These are phyloP conservation scores for Bathelium albidoporum DNA, from an alignment of 495 filamentous ascomycete genomes.

Conservation along the genomic window DNA sequence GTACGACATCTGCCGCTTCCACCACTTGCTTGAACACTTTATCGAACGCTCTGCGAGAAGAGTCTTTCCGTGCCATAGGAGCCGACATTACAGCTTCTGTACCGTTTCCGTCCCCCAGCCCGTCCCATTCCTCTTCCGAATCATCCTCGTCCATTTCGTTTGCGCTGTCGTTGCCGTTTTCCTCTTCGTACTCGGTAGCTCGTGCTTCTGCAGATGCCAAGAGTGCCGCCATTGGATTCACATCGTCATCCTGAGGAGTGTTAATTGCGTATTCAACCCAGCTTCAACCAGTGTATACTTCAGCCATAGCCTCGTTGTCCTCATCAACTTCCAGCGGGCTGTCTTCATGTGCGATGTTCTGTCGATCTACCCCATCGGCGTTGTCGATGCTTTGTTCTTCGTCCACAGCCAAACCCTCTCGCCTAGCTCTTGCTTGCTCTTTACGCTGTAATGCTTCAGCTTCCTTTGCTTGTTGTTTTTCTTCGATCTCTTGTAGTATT, in stretches of 20 bases:
- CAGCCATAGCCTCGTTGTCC: conserved; percentile 33
- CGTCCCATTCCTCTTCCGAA: conserved; percentile 34
- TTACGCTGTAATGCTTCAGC: conserved; percentile 62
- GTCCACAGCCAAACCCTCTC: conserved; percentile 31
- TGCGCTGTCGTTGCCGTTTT: conserved; percentile 37
- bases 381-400: conserved; percentile 32
- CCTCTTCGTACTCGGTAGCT: conserved; percentile 65
- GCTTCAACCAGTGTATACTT: conserved; percentile 12
- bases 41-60: conserved; percentile 77
- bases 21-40: conserved; percentile 96
- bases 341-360: conserved; percentile 16
- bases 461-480: conserved; percentile 63
- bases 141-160: conserved; percentile 41
- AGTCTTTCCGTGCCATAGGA: conserved; percentile 45
- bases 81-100: conserved; percentile 18
- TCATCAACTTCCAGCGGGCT: conserved; percentile 38
- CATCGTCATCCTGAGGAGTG: conserved; percentile 44
- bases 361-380: conserved; percentile 32
- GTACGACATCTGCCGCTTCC: conserved; percentile 75
- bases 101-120: conserved; percentile 29
- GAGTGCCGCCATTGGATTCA: conserved; percentile 86
- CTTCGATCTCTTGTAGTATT: conserved; percentile 87
- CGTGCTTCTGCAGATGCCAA: conserved; percentile 82
- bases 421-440: conserved; percentile 61
- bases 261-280: conserved; percentile 17